Conservation (phyloP, 139 green algal genomes). For the Raphidocelis subcapitata region DNA sequence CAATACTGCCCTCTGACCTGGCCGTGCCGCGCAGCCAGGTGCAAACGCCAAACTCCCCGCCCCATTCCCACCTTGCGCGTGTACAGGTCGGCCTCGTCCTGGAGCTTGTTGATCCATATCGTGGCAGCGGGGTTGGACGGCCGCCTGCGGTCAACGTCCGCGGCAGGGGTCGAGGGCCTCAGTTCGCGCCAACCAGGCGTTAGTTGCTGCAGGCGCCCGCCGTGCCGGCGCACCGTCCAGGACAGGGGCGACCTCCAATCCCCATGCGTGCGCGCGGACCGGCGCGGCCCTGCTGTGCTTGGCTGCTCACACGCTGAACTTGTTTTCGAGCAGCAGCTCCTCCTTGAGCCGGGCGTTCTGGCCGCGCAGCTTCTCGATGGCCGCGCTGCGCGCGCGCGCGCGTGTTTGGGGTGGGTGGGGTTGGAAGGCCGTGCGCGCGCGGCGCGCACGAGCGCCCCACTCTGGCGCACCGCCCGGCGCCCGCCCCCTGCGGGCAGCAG, state of each 20-base stretch:
- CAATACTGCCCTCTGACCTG: not conserved
- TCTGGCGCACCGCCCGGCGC: too few species aligned
- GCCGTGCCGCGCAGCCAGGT: not conserved
- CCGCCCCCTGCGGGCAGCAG: too few species aligned
- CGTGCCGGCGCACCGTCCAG: too few species aligned
- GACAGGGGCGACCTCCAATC: not conserved
- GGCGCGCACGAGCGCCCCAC: not conserved
- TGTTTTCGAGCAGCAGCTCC: conserved; percentile 89
- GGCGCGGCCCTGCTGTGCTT: too few species aligned
- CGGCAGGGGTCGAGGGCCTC: too few species aligned
- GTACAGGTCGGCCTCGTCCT: conserved; percentile 39
- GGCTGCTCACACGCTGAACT: conserved; percentile 77
- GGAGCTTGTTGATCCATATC: conserved; percentile 35
- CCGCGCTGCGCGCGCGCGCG: conserved; percentile 44
- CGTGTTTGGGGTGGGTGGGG: not conserved
- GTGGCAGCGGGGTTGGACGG: conserved; percentile 28
- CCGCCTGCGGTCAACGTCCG: not conserved
- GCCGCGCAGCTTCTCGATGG: conserved; percentile 75
- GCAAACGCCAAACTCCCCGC: too few species aligned
- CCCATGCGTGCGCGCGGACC: not conserved
- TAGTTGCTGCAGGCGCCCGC: too few species aligned
- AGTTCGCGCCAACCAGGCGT: too few species aligned
- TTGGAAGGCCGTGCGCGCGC: not conserved
- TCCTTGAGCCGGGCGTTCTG: conserved; percentile 90
- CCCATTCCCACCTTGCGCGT: conserved; percentile 31